Evolutionary conservation across 1,284 basidiomycete genomes (phyloP).

Genomic region (Cutaneotrichosporon daszewskae): DNA sequence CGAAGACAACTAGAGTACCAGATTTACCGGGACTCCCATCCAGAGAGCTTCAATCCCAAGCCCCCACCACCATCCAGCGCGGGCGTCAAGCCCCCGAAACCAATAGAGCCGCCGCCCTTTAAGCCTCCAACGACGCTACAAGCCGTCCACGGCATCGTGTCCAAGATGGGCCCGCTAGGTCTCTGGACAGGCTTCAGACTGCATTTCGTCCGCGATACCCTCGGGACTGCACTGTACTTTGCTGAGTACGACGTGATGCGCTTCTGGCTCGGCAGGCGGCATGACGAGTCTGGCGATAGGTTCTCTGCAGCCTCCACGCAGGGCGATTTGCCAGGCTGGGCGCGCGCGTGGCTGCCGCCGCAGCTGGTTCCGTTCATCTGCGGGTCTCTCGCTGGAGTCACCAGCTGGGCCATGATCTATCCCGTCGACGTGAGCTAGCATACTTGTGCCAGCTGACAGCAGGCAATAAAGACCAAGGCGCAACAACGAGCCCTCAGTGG

Average conservation of each 20-base stretch:
- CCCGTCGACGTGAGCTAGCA: constrained; percentile 45
- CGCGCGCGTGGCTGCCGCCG: constrained; percentile 35
- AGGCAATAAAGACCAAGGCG: constrained; percentile 48
- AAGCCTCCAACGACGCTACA: constrained; percentile 39
- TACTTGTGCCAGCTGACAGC: not conserved
- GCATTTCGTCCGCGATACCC: constrained; percentile 44
- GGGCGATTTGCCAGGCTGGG: constrained; percentile 44
- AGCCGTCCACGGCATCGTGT: constrained; percentile 37
- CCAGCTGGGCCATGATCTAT: constrained; percentile 47
- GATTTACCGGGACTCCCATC: constrained; percentile 53
- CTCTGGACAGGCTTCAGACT: constrained; percentile 44
- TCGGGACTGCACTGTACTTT: constrained; percentile 46
- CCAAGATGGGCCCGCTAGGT: constrained; percentile 27
- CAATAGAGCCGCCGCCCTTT: constrained; percentile 10
- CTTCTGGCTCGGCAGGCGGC: constrained; percentile 29
- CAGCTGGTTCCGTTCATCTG: constrained; percentile 44
- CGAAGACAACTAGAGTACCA: constrained; percentile 89
- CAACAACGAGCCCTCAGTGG: constrained; percentile 44
- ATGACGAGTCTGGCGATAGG: not conserved
- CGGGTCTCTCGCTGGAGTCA: constrained; percentile 46
- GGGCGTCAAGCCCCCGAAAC: constrained; percentile 4
- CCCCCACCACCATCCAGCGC: not conserved
- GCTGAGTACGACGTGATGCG: constrained; percentile 48
- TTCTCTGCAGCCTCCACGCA: constrained; percentile 14
- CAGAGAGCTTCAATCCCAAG: constrained; percentile 18